These are phyloP conservation scores for Kodamaea laetipori DNA, from an alignment of 805 yeast species.

Conservation along the genomic window DNA sequence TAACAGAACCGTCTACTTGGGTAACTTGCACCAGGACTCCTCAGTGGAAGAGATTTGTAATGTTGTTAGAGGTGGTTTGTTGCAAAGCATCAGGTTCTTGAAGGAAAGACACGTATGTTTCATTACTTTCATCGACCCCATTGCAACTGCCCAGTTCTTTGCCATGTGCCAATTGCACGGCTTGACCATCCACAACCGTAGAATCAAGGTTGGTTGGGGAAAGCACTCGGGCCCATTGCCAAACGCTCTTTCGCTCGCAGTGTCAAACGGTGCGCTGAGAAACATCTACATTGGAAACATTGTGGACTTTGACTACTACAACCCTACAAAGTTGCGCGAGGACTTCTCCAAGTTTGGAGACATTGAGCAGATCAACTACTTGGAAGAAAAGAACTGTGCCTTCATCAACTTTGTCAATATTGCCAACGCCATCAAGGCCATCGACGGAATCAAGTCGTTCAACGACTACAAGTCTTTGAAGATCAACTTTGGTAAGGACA, in stretches of 20 bases:
- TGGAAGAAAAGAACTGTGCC: constrained; percentile 82
- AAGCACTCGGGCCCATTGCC: constrained; percentile 92
- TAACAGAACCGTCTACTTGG: constrained; percentile 89
- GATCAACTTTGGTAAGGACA: constrained; percentile 52
- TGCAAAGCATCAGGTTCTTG: constrained; percentile 79
- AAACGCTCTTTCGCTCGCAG: constrained; percentile 84
- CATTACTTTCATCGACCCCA: constrained; percentile 93
- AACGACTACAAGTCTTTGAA: constrained; percentile 65
- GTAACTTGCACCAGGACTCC: constrained; percentile 85
- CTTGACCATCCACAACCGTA: constrained; percentile 77
- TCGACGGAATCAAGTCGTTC: constrained; percentile 83
- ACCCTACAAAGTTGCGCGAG: constrained; percentile 60
- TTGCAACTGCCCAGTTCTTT: constrained; percentile 96
- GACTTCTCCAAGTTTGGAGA: constrained; percentile 87
- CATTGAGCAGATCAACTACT: constrained; percentile 89
- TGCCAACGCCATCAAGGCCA: constrained; percentile 87
- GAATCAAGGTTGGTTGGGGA: constrained; percentile 97
- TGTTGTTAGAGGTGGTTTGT: constrained; percentile 91
- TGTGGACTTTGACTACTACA: constrained; percentile 50
- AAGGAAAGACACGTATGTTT: constrained; percentile 90
- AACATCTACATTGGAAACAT: constrained; percentile 85
- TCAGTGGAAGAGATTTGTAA: constrained; percentile 93
- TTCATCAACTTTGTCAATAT: constrained; percentile 91
- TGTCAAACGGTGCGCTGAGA: constrained; percentile 90
- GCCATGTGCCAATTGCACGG: constrained; percentile 94